Conservation (phyloP, 2,329 filamentous ascomycete species). For the Elsinoe fawcettii region DNA sequence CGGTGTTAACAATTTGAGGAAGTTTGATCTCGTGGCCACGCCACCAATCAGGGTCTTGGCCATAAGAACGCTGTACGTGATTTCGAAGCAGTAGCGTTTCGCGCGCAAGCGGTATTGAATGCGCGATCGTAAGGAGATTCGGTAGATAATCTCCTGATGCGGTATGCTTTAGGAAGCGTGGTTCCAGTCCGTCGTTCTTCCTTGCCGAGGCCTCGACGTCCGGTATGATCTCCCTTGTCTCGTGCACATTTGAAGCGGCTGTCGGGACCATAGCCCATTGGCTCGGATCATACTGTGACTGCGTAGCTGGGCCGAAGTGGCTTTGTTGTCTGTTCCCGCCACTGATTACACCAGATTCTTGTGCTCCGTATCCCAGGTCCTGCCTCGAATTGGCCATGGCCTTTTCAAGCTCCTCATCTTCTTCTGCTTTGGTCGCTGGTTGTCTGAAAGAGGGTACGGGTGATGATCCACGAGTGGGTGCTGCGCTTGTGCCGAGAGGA, state of each 20-base stretch:
- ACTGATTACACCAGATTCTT: conserved; percentile 45
- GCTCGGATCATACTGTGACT: conserved; percentile 45
- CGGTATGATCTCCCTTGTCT: conserved; percentile 43
- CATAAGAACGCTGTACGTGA: conserved; percentile 43
- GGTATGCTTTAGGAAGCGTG: conserved; percentile 51
- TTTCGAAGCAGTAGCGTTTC: conserved; percentile 48
- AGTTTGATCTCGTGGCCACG: conserved; percentile 46
- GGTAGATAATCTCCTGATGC: conserved; percentile 48
- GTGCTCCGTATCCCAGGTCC: conserved; percentile 23
- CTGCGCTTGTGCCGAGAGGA: conserved; percentile 25
- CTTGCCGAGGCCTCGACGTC: conserved; percentile 41
- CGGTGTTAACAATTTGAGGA: conserved; percentile 43
- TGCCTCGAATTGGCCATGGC: conserved; percentile 25
- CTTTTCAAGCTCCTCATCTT: conserved; percentile 25
- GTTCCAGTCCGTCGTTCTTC: conserved; percentile 41
- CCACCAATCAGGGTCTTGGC: conserved; percentile 54
- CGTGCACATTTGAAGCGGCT: conserved; percentile 38
- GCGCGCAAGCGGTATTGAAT: conserved; percentile 51
- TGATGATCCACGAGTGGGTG: conserved; percentile 26
- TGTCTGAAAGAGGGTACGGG: conserved; percentile 22
- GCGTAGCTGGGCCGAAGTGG: conserved; percentile 49
- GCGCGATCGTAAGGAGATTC: conserved; percentile 53
- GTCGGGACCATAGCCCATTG: conserved; percentile 45
- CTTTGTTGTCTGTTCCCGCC: conserved; percentile 1
- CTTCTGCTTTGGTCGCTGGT: conserved; percentile 26